Evolutionary conservation across 2,329 filamentous ascomycete genomes (phyloP), one percentile per base, ranked within the genome.

Genomic region (Botrytis porri): DNA sequence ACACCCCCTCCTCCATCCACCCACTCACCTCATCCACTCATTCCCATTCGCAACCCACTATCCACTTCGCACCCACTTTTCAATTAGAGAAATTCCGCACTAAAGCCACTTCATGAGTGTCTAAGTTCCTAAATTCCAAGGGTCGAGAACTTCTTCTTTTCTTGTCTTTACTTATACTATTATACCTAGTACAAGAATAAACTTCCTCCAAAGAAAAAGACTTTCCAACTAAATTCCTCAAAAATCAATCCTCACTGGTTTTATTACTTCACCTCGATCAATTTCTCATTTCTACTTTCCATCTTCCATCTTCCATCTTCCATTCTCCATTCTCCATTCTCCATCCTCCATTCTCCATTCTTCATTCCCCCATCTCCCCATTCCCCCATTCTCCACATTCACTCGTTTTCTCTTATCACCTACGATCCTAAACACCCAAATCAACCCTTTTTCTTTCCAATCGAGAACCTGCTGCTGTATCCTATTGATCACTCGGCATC

Each of bases 371-470:
- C 64, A 39, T 67, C n/a, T n/a, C n/a, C n/a, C 35, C 63, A 35
- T 37, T 29, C 32, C 20, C 25, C 45, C 64, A 39, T 67, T 67
- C 65, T 67, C 65, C 65, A 67, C 65, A 67, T 67, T 67, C 48
- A 54, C 65, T 57, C 29, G 65, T 64, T 45, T 45, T 64, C 61
- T 41, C 45, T 69, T 29, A 7, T 57, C 35, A 59, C 65, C 48
- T 59, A 18, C 48, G 29, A 16, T 10, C 25, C 61, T 43, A 35
- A 48, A 43, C 41, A 25, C n/a, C 62, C 25, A 45, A 45, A 10
- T 10, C 43, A 65, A 25, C 41, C 37, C 9, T 51, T n/a, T 25
- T 22, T 10, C 14, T 67, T 29, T 57, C 9, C 5, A 57, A 32
- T 41, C 48, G 32, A 66, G 54, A 54, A 39, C 35, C 64, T 66